phyloP scores from a whole-genome alignment of 768 basidiomycete species.

The Vararia minispora region DNA sequence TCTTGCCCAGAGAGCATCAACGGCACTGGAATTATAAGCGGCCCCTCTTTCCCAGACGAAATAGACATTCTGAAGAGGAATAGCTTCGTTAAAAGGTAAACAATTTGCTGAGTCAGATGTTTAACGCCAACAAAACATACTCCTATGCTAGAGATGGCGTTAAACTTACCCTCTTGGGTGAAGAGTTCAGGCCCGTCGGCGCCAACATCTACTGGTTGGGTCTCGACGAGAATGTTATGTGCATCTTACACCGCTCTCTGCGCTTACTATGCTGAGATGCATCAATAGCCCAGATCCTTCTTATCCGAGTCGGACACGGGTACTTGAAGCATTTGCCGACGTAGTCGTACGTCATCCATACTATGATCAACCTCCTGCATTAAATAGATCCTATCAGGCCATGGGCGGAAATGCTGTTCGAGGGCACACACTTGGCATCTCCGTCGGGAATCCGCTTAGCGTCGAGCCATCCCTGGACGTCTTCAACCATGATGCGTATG shows the following conservation, averaged over 20 bases:
- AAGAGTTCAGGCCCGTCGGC: slow-evolving; percentile 6
- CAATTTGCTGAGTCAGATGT: too few species aligned
- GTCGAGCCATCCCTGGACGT: slow-evolving; percentile 18
- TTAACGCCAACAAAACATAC: too few species aligned
- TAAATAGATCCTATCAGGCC: slow-evolving; percentile 8
- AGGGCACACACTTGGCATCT: slow-evolving; percentile 20
- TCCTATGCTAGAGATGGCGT: slow-evolving; percentile 1
- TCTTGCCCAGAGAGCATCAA: too few species aligned
- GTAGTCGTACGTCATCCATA: slow-evolving; percentile 6
- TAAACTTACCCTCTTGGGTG: background rate
- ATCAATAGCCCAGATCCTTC: slow-evolving; percentile 13
- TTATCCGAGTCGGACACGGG: slow-evolving; percentile 16
- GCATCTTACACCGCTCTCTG: background rate
- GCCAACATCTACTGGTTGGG: slow-evolving; percentile 24
- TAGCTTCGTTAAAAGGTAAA: too few species aligned
- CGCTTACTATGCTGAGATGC: too few species aligned
- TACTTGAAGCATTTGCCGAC: slow-evolving; percentile 18
- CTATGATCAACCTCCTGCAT: slow-evolving; percentile 6
- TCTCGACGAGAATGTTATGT: slow-evolving; percentile 22
- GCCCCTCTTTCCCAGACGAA: too few species aligned
- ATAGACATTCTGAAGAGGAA: too few species aligned
- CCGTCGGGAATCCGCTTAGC: slow-evolving; percentile 19
- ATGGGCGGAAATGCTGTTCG: slow-evolving; percentile 18
- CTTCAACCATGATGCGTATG: slow-evolving; percentile 19
- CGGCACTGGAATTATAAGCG: too few species aligned